Evolutionary conservation across 352 stramenopile species (phyloP).

Genomic region (Phytophthora idaei): DNA sequence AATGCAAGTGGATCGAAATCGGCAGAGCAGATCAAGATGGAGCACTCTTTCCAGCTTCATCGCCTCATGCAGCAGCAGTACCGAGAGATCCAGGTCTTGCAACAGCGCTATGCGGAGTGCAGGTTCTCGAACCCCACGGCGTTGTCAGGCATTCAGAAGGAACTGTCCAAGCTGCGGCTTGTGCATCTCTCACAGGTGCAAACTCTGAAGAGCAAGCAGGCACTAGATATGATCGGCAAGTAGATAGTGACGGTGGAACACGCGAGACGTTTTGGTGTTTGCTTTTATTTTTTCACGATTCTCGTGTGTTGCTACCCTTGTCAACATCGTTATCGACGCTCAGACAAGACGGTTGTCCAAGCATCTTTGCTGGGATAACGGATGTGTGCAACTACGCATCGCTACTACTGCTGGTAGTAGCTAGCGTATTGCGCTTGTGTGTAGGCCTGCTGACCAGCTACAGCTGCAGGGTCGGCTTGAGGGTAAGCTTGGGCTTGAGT

Average conservation of each 20-base stretch:
- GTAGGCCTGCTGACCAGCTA: slow-evolving; percentile 43
- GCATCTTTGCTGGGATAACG: not conserved
- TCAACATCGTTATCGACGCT: not conserved
- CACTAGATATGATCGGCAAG: slow-evolving; percentile 74
- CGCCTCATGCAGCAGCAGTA: slow-evolving; percentile 90
- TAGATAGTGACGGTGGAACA: slow-evolving; percentile 25
- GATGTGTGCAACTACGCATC: slow-evolving; percentile 5
- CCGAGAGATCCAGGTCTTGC: slow-evolving; percentile 84
- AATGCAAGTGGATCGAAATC: slow-evolving; percentile 34
- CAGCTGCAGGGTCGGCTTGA: slow-evolving; percentile 38
- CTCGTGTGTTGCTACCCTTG: not conserved
- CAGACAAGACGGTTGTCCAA: too few relatives aligned
- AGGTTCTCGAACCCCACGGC: slow-evolving; percentile 71
- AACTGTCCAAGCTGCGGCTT: slow-evolving; percentile 83
- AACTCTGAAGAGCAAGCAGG: slow-evolving; percentile 87
- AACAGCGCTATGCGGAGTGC: slow-evolving; percentile 86
- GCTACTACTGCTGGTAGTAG: slow-evolving; percentile 75
- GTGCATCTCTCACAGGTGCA: slow-evolving; percentile 86
- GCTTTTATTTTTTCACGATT: slow-evolving; percentile 12
- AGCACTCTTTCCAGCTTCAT: slow-evolving; percentile 88
- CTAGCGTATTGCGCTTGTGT: slow-evolving; percentile 66
- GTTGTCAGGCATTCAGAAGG: slow-evolving; percentile 83
- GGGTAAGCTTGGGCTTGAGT: slow-evolving; percentile 51
- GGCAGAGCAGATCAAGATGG: slow-evolving; percentile 79
- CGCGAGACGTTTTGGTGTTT: slow-evolving; percentile 9